Evolutionary conservation across 2,329 filamentous ascomycete species (phyloP).

Genomic region (Neoarthrinium moseri): DNA sequence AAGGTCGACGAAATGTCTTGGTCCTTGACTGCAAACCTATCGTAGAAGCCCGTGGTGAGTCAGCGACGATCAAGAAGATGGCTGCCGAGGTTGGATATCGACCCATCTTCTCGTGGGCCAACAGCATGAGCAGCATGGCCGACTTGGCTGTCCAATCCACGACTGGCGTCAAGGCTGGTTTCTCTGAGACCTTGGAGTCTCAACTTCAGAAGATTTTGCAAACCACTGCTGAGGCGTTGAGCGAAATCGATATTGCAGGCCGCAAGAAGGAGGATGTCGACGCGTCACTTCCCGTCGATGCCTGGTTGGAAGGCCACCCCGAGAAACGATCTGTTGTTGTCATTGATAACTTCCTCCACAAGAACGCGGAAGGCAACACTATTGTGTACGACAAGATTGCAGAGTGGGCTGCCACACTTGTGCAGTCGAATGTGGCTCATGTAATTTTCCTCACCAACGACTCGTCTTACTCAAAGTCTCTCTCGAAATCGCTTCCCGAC

Average conservation of each 20-base stretch:
- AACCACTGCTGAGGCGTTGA: constrained; percentile 77
- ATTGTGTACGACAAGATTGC: constrained; percentile 78
- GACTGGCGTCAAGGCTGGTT: constrained; percentile 90
- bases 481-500: constrained; percentile 85
- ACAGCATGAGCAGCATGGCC: constrained; percentile 87
- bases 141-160: constrained; percentile 92
- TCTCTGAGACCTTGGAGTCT: constrained; percentile 87
- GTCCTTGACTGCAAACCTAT: constrained; percentile 92
- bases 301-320: constrained; percentile 86
- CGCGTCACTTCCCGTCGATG: constrained; percentile 71
- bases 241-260: constrained; percentile 69
- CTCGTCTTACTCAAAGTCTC: constrained; percentile 80
- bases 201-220: constrained; percentile 88
- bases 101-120: constrained; percentile 95
- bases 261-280: constrained; percentile 75
- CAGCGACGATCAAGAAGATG: constrained; percentile 77
- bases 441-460: constrained; percentile 94
- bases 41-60: constrained; percentile 85
- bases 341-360: constrained; percentile 89
- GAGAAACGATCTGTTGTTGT: constrained; percentile 81
- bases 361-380: constrained; percentile 59
- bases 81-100: constrained; percentile 84
- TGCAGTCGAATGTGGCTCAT: constrained; percentile 85
- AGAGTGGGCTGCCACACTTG: constrained; percentile 85
- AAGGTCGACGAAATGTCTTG: constrained; percentile 73